phyloP scores from a whole-genome alignment of 1,284 basidiomycete genomes.

The Ustilago nuda region DNA sequence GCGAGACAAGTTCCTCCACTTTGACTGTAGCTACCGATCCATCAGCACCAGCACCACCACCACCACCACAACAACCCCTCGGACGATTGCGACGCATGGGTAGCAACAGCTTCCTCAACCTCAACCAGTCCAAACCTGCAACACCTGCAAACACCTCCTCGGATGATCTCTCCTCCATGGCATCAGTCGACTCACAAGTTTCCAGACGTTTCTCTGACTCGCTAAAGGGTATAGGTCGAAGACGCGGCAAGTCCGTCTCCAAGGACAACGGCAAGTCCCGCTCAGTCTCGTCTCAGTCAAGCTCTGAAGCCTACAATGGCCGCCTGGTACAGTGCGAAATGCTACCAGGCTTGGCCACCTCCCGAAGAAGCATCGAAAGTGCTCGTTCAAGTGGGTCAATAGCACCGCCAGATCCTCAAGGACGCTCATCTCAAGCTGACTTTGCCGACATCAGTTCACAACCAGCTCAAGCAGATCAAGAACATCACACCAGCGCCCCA shows the following conservation, averaged over 20 bases:
- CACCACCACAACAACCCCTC: conserved; percentile 14
- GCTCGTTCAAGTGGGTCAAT: conserved; percentile 22
- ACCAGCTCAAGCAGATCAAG: conserved; percentile 9
- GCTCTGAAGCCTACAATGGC: conserved; percentile 23
- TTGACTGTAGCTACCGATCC: conserved; percentile 1
- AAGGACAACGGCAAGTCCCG: conserved; percentile 15
- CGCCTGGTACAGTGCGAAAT: conserved; percentile 21
- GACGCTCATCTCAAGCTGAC: conserved; percentile 25
- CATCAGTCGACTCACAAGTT: conserved; percentile 28
- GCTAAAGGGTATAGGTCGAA: conserved; percentile 29
- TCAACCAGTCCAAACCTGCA: conserved; percentile 25
- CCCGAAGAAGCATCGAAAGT: conserved; percentile 40
- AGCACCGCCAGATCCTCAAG: conserved; percentile 18
- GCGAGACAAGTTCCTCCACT: neutral
- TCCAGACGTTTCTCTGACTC: conserved; percentile 42
- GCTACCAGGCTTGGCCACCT: neutral
- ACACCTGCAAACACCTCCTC: conserved; percentile 19
- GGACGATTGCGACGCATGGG: conserved; percentile 45
- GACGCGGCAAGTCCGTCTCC: conserved; percentile 32
- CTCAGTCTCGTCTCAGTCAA: conserved; percentile 29
- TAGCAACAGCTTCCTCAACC: conserved; percentile 47
- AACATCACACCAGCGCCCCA: conserved; percentile 19
- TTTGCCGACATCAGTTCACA: neutral
- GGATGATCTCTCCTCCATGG: conserved; percentile 29
- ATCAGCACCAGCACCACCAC: neutral